phyloP scores from a whole-genome alignment of 1,284 basidiomycete genomes.

The Malassezia nana region DNA sequence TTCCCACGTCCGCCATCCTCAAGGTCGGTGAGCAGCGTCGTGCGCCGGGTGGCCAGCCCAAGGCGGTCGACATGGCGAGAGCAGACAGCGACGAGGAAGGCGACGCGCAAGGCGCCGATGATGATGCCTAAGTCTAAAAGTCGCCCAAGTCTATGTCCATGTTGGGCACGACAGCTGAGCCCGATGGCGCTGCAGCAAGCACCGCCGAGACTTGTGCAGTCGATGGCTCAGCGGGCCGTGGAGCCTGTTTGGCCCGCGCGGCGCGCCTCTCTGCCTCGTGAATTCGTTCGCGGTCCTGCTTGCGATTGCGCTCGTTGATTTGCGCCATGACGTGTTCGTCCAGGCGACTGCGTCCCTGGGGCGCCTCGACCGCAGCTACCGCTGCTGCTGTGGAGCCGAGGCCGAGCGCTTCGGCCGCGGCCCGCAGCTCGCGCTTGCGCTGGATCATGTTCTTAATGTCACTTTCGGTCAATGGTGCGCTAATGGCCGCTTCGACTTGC shows the following conservation, averaged over 20 bases:
- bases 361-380: not conserved
- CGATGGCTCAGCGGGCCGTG: not conserved
- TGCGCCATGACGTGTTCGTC: conserved; percentile 59
- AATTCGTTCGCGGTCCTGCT: conserved; percentile 66
- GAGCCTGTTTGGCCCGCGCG: conserved; percentile 58
- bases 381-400: not conserved
- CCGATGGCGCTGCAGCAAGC: conserved; percentile 13
- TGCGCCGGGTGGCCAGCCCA: conserved; percentile 59
- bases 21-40: conserved; percentile 57
- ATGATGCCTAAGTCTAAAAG: conserved; percentile 35
- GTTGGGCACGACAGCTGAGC: conserved; percentile 43
- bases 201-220: conserved; percentile 5
- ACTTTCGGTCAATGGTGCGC: conserved; percentile 26
- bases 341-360: conserved; percentile 21
- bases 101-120: conserved; percentile 22
- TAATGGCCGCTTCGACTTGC: conserved; percentile 28
- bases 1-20: conserved; percentile 43
- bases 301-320: conserved; percentile 79
- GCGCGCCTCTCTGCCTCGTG: conserved; percentile 62
- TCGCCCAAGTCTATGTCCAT: conserved; percentile 51
- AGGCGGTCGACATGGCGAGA: conserved; percentile 32
- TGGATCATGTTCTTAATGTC: conserved; percentile 30
- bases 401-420: conserved; percentile 13
- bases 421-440: conserved; percentile 23
- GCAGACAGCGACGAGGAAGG: conserved; percentile 56